Evolutionary conservation across 164 flowering plant genomes (phyloP), one percentile per base, ranked within the genome.

Genomic region (Malania oleifera): DNA sequence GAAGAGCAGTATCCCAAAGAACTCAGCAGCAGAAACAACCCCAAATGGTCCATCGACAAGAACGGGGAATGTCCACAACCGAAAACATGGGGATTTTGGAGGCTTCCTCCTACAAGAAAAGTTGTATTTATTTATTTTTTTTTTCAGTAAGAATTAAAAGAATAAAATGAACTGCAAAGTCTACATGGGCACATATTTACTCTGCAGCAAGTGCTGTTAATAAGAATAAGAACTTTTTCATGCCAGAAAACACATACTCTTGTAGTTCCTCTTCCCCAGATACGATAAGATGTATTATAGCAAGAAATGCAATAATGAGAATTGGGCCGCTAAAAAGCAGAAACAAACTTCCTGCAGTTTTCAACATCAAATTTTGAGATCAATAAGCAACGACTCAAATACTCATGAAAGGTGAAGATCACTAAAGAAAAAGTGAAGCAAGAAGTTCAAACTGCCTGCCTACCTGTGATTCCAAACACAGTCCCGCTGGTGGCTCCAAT

Each of bases 41-140:
- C 96, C 96, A 65, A 92, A 87, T 15, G 90, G 96, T 43, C 96
- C 96, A 66, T 86, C 83, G 35, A 89, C 85, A 34, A 89, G 69
- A 7, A 84, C 76, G 2, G 96, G 98, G 59, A 92, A 83, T 9
- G 98, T 92, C 98, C 96, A 86, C 51, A 92, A 57, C n/a, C 91
- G 80, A 50, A 81, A 74, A 17, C 74, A 57, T 20, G 93, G 87
- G 35, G 47, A 22, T 57, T 71, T 82, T 8, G 57, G 23, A 20
- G 34, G 54, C 77, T 78, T 80, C 69, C 61, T 69, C 65, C 90
- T 86, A 64, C 7, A 31, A 6, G 11, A 38, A 11, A 38, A 38
- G 13, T 10, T 4, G 18, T 43, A 17, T 43, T 18, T 43, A 38
- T 7, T 38, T 38, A 11, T 7, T 15, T 38, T 5, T 1, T 38